Base-by-base conservation (phyloP, 164 flowering plant genomes). In the Vitis vinifera region DNA sequence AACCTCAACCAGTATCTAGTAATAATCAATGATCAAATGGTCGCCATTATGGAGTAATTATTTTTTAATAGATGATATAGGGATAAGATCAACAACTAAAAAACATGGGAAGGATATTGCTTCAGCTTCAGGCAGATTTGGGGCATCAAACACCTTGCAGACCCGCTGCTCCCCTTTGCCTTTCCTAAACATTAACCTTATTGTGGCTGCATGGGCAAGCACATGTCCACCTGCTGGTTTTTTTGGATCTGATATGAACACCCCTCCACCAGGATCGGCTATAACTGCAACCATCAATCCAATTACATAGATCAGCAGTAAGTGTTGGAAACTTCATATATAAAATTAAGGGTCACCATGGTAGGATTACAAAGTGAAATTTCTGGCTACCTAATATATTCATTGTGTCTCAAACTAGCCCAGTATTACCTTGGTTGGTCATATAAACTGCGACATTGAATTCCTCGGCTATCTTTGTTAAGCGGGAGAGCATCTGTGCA, bases 151-250 rank as follows among this genome's bases (percentile, higher is more conserved):
- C 78, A 93, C 95, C 84, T 95, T 95, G 91, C 98, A 91, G 75
- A 91, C 89, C 9, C 97, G 92, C 78, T 95, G 97, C 75, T 96
- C 99, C n/a, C 98, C 98, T 84, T 96, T 93, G 75, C 99, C 99
- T 77, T 91, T 96, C 82, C 97, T 88, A 76, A 96, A 93, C 97
- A 93, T 93, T 70, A 96, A 75, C 82, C 98, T 85, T 56, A 93
- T 77, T 30, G 99, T 96, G 61, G 95, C 89, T 8, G 99, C 97
- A 75, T 95, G 99, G 67, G 99, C 99, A 59, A 93, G 87, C 14
- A 96, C 99, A 72, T 96, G 99, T n/a, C 99, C 99, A 57, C 99
- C 97, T 19, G 97, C 98, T 65, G 99, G 99, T 73, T 96, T 96
- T 91, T 96, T 96, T 57, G 99, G 98, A 67, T 93, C 99, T 51